Base-by-base conservation (phyloP, 129 eudicot genomes). In the Cynara cardunculus region DNA sequence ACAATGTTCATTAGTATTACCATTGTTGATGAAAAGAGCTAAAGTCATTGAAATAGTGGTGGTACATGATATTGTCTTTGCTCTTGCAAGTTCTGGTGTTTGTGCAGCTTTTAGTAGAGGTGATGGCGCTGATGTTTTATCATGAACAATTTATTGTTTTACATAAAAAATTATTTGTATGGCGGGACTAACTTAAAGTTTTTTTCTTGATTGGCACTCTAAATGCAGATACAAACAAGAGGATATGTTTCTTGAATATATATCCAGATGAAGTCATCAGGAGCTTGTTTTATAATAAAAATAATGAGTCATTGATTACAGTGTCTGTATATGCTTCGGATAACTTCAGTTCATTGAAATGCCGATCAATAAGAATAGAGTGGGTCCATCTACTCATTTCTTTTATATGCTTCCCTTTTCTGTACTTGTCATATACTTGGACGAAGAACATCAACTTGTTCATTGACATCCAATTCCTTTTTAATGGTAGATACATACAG, bases 91-190 rank as follows among this genome's bases (percentile, higher is more conserved):
- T 71, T 91, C 96, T 22, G 96, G 96, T 46, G 87, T 91, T 53
- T 91, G 96, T 89, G 96, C 96, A 64, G 96, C 96, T 70, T 91
- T 91, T 71, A 85, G 91, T 68, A 85, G 96, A 87, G 93, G 96
- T 89, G 44, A 76, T 83, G 32, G 11, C 9, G 4, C 26, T 27
- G 2, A 34, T 64, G 19, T 28, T 44, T 7, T 31, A 30, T 24
- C 44, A n/a, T 18, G 37, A 2, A 24, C 31, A 69, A 73, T 44
- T 74, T 30, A 31, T 74, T 62, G 24, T 5, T 25, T 34, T 37
- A 18, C 18, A 66, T 73, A 27, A 24, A 41, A 31, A 66, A 65
- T 28, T 67, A 25, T 9, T 16, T 53, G 5, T 59, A 31, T 41
- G 35, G 78, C 34, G 5, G 31, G 22, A 77, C 30, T 26, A 12